These are phyloP conservation scores for Fusarium pseudonygamai DNA, from an alignment of 2,329 filamentous ascomycete genomes.

Conservation along the genomic window DNA sequence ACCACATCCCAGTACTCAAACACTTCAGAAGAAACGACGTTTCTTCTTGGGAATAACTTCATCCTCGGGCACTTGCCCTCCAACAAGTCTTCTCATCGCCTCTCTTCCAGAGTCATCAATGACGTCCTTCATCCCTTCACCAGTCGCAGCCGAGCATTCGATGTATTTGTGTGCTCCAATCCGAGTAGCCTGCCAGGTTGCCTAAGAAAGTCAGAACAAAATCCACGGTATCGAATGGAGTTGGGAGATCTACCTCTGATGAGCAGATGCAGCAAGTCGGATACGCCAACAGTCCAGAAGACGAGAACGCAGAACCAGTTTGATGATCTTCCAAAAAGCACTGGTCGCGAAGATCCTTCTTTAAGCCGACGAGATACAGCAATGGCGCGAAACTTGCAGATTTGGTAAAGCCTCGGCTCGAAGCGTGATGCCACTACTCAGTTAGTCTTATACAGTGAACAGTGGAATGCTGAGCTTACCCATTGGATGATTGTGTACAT, in stretches of 20 bases:
- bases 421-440: slow-evolving; percentile 45
- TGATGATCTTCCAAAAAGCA: slow-evolving; percentile 39
- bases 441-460: background rate
- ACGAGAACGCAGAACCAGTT: background rate
- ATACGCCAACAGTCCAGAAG: slow-evolving; percentile 26
- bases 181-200: slow-evolving; percentile 44
- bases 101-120: slow-evolving; percentile 43
- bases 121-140: slow-evolving; percentile 47
- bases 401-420: slow-evolving; percentile 41
- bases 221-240: rapidly evolving
- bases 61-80: background rate
- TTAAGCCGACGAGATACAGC: slow-evolving; percentile 48
- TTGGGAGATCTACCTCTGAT: background rate
- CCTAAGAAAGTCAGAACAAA: slow-evolving; percentile 35
- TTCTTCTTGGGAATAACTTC: slow-evolving; percentile 28
- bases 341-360: slow-evolving; percentile 46
- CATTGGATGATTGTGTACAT: slow-evolving; percentile 49
- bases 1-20: background rate
- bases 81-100: slow-evolving; percentile 35
- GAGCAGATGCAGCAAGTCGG: slow-evolving; percentile 46
- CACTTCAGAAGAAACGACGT: slow-evolving; percentile 25
- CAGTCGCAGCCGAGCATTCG: slow-evolving; percentile 51
- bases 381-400: slow-evolving; percentile 33
- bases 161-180: slow-evolving; percentile 45
- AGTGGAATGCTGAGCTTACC: slow-evolving; percentile 37